These are phyloP conservation scores for Boletales sp. DNA, from an alignment of 768 basidiomycete species.

Conservation along the genomic window DNA sequence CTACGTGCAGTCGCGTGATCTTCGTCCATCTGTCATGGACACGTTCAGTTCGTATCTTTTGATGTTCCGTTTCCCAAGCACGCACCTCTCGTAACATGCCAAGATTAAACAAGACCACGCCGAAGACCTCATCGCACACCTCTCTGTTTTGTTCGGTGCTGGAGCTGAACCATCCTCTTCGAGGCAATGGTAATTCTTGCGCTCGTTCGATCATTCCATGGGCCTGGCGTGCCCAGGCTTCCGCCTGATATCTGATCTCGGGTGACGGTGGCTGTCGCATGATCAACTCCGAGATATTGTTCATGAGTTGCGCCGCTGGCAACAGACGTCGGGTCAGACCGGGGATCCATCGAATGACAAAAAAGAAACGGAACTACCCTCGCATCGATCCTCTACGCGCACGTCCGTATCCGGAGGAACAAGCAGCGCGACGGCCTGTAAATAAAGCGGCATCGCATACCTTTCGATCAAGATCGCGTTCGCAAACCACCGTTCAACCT, in stretches of 20 bases:
- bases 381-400: slow-evolving; percentile 50
- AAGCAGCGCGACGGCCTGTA: slow-evolving; percentile 61
- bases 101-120: slow-evolving; percentile 59
- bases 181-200: slow-evolving; percentile 14
- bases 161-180: slow-evolving; percentile 16
- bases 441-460: slow-evolving; percentile 61
- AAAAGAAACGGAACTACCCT: slow-evolving; percentile 39
- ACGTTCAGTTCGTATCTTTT: not conserved
- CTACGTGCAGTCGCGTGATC: slow-evolving; percentile 27
- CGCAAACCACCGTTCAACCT: not conserved
- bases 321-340: not conserved
- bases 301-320: slow-evolving; percentile 47
- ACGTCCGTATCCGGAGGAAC: slow-evolving; percentile 39
- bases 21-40: slow-evolving; percentile 29
- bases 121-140: slow-evolving; percentile 53
- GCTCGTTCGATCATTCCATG: slow-evolving; percentile 32
- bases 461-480: slow-evolving; percentile 29
- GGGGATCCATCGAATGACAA: not conserved
- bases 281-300: slow-evolving; percentile 43
- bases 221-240: slow-evolving; percentile 59
- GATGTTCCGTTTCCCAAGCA: not conserved
- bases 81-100: slow-evolving; percentile 49
- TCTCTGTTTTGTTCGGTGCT: slow-evolving; percentile 26
- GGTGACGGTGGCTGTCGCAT: slow-evolving; percentile 36
- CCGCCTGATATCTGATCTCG: slow-evolving; percentile 42